phyloP scores from a whole-genome alignment of 768 basidiomycete species.

The Trametes sanguinea region DNA sequence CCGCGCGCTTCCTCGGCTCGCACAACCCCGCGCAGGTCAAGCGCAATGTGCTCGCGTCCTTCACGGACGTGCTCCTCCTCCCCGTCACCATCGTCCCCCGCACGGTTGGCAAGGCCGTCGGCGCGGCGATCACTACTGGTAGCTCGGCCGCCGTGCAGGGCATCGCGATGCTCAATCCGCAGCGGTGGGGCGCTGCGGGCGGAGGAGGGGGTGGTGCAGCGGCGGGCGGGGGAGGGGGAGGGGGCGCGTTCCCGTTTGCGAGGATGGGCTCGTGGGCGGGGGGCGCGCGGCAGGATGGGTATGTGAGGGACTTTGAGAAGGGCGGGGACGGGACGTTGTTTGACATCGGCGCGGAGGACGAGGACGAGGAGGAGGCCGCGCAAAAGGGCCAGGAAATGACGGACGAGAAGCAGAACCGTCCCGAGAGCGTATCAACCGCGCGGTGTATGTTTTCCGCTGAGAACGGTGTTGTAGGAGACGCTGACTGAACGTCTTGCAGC shows the following conservation, averaged over 20 bases:
- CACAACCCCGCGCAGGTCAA: slow-evolving; percentile 92
- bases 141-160: slow-evolving; percentile 80
- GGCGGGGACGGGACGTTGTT: slow-evolving; percentile 49
- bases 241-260: slow-evolving; percentile 14
- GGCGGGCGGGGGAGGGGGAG: slow-evolving; percentile 8
- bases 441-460: too few species aligned
- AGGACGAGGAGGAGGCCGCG: slow-evolving; percentile 27
- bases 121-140: slow-evolving; percentile 67
- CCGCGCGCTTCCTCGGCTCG: slow-evolving; percentile 73
- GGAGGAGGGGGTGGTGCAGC: slow-evolving; percentile 15
- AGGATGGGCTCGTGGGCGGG: slow-evolving; percentile 18
- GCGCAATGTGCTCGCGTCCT: slow-evolving; percentile 88
- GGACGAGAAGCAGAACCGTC: slow-evolving; percentile 1
- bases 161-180: slow-evolving; percentile 87
- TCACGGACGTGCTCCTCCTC: slow-evolving; percentile 84
- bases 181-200: slow-evolving; percentile 66
- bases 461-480: background rate
- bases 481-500: background rate
- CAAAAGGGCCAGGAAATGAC: slow-evolving; percentile 7
- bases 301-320: slow-evolving; percentile 37
- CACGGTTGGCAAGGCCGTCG: slow-evolving; percentile 57
- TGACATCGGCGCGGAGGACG: slow-evolving; percentile 50
- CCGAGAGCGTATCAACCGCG: too few species aligned
- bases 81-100: slow-evolving; percentile 97
- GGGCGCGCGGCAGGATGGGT: slow-evolving; percentile 23